Base-by-base conservation (phyloP, 495 filamentous ascomycete genomes). In the Jackrogersella multiformis region DNA sequence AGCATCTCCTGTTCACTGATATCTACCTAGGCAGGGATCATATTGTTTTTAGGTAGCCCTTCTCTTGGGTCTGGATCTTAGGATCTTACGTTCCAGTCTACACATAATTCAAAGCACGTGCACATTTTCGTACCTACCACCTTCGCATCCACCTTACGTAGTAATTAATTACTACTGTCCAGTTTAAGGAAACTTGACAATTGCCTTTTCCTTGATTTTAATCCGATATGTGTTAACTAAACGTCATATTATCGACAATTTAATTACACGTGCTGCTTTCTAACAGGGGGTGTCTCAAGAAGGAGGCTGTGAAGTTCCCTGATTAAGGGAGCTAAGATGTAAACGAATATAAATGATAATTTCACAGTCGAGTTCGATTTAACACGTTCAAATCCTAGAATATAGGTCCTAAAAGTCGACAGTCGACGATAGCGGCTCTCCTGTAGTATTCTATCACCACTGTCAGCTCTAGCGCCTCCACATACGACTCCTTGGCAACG, bases 401-500 rank as follows among this genome's bases (percentile, higher is more conserved):
- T 35, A 34, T 36, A 1, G 16, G 36, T 4, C 26, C n/a, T n/a
- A n/a, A n/a, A n/a, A n/a, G n/a, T 16, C 41, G 16, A 18, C 23
- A 3, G 18, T 10, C 41, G 16, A 5, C 16, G 15, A 52, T 32
- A 36, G 32, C 18, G 9, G 48, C 18, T 52, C 16, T 26, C 18
- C 12, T 52, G n/a, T 5, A 52, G 16, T 12, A 35, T 35, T 34
- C 26, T 35, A 23, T 23, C 46, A 21, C 23, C 48, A 16, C 16
- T 36, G 4, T 21, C 35, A 41, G 35, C 12, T 21, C n/a, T 56
- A 42, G 21, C 23, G 36, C 35, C 52, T 56, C 52, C 52, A 56
- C 35, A 10, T n/a, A 39, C 21, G 35, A 6, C 20, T 42, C n/a
- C 54, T 55, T 55, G 52, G 52, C 52, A 13, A 55, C 7, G 52